Conservation (phyloP, 768 basidiomycete genomes). For the Pulveroboletus sp. region DNA sequence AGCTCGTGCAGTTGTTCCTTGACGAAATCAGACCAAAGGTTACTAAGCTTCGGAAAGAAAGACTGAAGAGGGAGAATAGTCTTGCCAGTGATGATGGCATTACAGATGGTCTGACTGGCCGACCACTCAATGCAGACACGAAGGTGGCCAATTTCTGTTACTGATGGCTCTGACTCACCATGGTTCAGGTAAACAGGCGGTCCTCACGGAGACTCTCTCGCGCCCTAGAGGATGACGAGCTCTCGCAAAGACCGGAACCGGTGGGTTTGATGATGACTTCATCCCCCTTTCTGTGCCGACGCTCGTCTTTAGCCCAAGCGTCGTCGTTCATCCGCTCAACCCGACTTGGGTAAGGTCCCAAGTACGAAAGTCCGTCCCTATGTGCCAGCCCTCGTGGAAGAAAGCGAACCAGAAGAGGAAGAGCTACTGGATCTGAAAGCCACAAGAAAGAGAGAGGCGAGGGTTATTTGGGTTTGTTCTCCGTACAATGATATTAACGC, state of each 20-base stretch:
- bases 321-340: constrained; percentile 75
- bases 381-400: constrained; percentile 53
- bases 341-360: constrained; percentile 50
- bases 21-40: constrained; percentile 64
- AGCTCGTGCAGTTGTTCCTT: constrained; percentile 72
- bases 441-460: constrained; percentile 54
- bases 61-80: constrained; percentile 61
- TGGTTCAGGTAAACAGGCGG: constrained; percentile 36
- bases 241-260: constrained; percentile 46
- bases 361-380: constrained; percentile 32
- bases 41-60: constrained; percentile 56
- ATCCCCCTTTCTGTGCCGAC: constrained; percentile 11
- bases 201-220: constrained; percentile 65
- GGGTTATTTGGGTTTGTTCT: constrained; percentile 5
- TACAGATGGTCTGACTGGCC: constrained; percentile 76
- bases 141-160: constrained; percentile 36
- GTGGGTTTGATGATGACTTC: constrained; percentile 35
- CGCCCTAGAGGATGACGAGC: constrained; percentile 43
- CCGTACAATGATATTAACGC: neutral
- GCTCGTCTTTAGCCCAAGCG: constrained; percentile 57
- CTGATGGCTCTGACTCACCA: constrained; percentile 6
- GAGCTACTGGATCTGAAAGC: constrained; percentile 57
- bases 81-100: constrained; percentile 80
- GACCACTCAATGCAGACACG: constrained; percentile 46
- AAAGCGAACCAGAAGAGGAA: constrained; percentile 72